Base-by-base conservation (phyloP, 805 yeast genomes). In the Teunomyces atbi region DNA sequence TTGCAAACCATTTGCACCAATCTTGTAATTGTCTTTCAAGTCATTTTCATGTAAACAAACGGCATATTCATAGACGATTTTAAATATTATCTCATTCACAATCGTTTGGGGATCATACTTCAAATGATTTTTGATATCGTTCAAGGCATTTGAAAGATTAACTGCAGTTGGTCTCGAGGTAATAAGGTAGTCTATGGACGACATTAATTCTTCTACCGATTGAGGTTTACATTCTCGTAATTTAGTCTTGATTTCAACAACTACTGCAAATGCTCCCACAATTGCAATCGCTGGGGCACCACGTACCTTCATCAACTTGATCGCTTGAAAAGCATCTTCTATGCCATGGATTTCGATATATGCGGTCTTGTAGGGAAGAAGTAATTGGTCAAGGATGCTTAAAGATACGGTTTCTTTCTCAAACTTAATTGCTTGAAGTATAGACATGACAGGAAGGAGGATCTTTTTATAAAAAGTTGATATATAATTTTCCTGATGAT, bases 221-320 rank as follows among this genome's bases (percentile, higher is more conserved):
- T 21, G 2, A 2, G 21, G n/a, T 2, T 34, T 29, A 1, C 41
- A 26, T 48, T 53, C 29, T 50, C 61, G 42, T 33, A 66, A 70
- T 41, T 46, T 46, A 59, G 57, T 60, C 57, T 57, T 46, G 66
- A 67, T 3, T 81, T 92, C 97, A n/a, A 86, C 82, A 1, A 88
- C 84, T 3, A 92, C 78, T 2, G 96, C 80, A 49, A 91, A 76
- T 1, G 90, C 83, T 4, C 96, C 98, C 2, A 92, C 97, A 47
- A 92, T 88, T 51, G 97, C 97, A 61, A 92, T 92, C 1, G 98
- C 98, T 0, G 99, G 99, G 0, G 99, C 99, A 32, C 99, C 99
- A 62, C 99, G 77, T 4, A 95, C 97, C 58, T 88, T 90, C 99
- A 92, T 92, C 47, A 75, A 75, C 60, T 82, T 84, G 64, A 92